These are phyloP conservation scores for Serendipita sp. DNA, from an alignment of 768 basidiomycete species.

Conservation along the genomic window DNA sequence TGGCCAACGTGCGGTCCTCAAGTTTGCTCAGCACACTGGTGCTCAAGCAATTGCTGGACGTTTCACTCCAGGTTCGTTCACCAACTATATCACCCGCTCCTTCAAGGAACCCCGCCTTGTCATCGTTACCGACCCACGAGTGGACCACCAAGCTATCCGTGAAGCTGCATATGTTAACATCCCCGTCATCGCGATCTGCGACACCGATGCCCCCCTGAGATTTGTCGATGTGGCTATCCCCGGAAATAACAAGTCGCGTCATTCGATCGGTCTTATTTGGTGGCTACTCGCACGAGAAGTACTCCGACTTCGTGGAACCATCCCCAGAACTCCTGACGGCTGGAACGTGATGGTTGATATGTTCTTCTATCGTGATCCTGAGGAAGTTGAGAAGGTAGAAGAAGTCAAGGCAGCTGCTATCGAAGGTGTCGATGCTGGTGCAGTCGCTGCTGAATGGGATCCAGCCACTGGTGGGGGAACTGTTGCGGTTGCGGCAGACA, in stretches of 20 bases:
- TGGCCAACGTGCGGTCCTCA: constrained; percentile 98
- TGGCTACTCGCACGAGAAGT: constrained; percentile 96
- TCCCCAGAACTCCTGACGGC: constrained; percentile 78
- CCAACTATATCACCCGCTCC: constrained; percentile 98
- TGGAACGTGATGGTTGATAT: constrained; percentile 99
- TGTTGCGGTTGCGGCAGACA: constrained; percentile 48
- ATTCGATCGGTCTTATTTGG: constrained; percentile 94
- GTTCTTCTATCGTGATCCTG: constrained; percentile 99
- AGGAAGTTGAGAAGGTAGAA: constrained; percentile 95
- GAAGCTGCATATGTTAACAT: constrained; percentile 99
- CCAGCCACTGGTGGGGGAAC: constrained; percentile 28
- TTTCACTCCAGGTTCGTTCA: constrained; percentile 97
- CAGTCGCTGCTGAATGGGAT: constrained; percentile 56
- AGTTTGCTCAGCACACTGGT: constrained; percentile 94
- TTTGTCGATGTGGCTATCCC: constrained; percentile 98
- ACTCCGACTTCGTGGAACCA: constrained; percentile 84
- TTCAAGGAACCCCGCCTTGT: constrained; percentile 99
- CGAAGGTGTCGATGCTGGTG: constrained; percentile 32
- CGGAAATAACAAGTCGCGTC: constrained; percentile 97
- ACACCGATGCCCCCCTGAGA: constrained; percentile 93
- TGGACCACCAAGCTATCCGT: constrained; percentile 99
- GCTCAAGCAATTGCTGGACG: constrained; percentile 98
- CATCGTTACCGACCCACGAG: constrained; percentile 95
- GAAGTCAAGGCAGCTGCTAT: constrained; percentile 70
- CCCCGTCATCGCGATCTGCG: constrained; percentile 97